Base-by-base conservation (phyloP, 23 red algal genomes). In the Pyropia haitanensis region DNA sequence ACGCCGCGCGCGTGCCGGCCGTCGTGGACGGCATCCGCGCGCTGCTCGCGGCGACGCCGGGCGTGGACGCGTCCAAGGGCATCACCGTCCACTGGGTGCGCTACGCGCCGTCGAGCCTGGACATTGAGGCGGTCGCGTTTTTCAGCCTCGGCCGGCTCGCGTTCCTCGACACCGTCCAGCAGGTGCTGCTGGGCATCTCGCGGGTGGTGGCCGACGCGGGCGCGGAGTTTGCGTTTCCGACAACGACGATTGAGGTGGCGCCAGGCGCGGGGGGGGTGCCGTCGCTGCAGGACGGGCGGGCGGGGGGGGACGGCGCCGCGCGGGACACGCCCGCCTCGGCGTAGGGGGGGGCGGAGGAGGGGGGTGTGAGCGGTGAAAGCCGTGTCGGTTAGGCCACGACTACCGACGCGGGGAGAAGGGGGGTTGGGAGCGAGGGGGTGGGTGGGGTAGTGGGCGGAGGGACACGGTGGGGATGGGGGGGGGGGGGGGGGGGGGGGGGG, bases 171-270 rank as follows among this genome's bases (percentile, higher is more conserved):
- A 26, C 19, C 20, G 33, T 51, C 46, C 65, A 69, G 23, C 32
- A n/a, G 65, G 65, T 34, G 44, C 65, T 69, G 30, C 16, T 69
- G 18, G 30, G 23, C 27, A 26, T 69, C 6, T 51, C 22, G 22
- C 22, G 27, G 18, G 20, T 26, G 15, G 27, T 69, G 4, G 19
- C 22, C 22, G 44, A 17, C 65, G 65, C 46, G 44, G 27, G 27
- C 14, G 65, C 65, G 17, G 65, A 69, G 8, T 69, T 69, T 51
- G 65, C 65, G 2, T 23, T 69, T 17, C 65, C 65, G 7, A 34
- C 27, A 30, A 32, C 33, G 2, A 51, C 27, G 8, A 34, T 69
- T 24, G 65, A 69, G 2, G 39, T 46, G 39, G 39, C 39, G 39
- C 7, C 39, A 1, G 8, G 39, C 39, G 39, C 39, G 39, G 39